A percentile compares a stretch with the other conserved stretches of the same genome.
phyloP scores from a whole-genome alignment of 2,329 filamentous ascomycete genomes.

The Colletotrichum caudatum region DNA sequence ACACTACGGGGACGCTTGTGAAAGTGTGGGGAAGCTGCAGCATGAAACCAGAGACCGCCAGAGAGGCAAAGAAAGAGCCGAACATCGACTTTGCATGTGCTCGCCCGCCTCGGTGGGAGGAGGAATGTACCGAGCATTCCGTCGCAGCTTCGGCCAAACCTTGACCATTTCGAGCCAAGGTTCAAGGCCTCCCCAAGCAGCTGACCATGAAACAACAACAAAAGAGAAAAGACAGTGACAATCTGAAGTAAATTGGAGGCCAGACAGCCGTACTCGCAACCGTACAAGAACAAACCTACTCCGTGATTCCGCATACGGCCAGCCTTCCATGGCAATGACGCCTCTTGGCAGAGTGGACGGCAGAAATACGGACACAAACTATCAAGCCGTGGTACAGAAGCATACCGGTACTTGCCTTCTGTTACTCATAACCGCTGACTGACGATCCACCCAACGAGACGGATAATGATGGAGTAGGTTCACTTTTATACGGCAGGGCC shows the following conservation, averaged over 20 bases:
- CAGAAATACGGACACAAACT: not conserved
- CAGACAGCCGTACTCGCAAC: too few relatives aligned
- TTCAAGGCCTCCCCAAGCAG: not conserved
- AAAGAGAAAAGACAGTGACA: too few relatives aligned
- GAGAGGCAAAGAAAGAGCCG: conserved; percentile 10
- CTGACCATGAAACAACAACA: too few relatives aligned
- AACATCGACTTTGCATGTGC: conserved; percentile 37
- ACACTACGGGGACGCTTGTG: conserved; percentile 44
- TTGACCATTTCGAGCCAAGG: not conserved
- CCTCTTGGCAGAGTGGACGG: too few relatives aligned
- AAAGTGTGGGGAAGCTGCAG: conserved; percentile 47
- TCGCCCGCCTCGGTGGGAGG: conserved; percentile 12
- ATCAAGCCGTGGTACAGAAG: not conserved
- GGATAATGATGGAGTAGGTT: not conserved
- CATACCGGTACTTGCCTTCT: not conserved
- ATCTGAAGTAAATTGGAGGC: too few relatives aligned
- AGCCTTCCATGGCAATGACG: not conserved
- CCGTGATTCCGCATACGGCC: not conserved
- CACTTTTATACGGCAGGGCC: not conserved
- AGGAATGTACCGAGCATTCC: conserved; percentile 23
- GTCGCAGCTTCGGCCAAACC: not conserved
- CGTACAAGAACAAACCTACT: not conserved
- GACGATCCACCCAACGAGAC: not conserved
- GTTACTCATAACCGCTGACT: not conserved
- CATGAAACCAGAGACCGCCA: conserved; percentile 25